Percentiles rank a stretch among this genome's conserved stretches.
Conservation (phyloP, 176 grass and related monocot species). For the Luzula sylvatica region DNA sequence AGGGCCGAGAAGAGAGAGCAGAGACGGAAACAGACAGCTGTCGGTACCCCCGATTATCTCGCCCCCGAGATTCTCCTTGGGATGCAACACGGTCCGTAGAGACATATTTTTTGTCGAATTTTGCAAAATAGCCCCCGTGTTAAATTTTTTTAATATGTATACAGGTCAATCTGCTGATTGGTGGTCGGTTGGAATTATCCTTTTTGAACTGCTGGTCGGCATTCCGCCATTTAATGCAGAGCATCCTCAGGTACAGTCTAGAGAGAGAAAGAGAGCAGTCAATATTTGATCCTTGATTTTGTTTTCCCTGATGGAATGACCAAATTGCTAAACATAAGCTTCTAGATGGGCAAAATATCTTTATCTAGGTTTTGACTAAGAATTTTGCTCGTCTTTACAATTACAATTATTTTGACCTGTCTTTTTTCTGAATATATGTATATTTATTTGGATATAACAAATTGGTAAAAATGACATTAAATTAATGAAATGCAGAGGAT, state of each 20-base stretch:
- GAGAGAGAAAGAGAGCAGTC: too few relatives aligned
- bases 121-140: not conserved
- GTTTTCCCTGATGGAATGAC: too few relatives aligned
- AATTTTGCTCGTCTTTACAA: not conserved
- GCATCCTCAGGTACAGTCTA: constrained; percentile 71
- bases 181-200: constrained; percentile 98
- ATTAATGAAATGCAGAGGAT: constrained; percentile 49
- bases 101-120: constrained; percentile 1
- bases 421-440: not conserved
- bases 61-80: constrained; percentile 93
- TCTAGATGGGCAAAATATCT: too few relatives aligned
- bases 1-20: constrained; percentile 61
- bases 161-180: constrained; percentile 84
- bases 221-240: constrained; percentile 98
- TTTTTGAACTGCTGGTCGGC: constrained; percentile 90
- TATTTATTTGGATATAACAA: not conserved
- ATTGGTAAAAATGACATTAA: not conserved
- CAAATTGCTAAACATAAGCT: too few relatives aligned
- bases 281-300: not conserved
- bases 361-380: not conserved
- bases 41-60: constrained; percentile 95
- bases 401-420: not conserved
- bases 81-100: constrained; percentile 73
- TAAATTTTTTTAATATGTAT: not conserved
- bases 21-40: constrained; percentile 74